Base-by-base conservation (phyloP, 2,329 filamentous ascomycete species). In the Fusarium robinianum region DNA sequence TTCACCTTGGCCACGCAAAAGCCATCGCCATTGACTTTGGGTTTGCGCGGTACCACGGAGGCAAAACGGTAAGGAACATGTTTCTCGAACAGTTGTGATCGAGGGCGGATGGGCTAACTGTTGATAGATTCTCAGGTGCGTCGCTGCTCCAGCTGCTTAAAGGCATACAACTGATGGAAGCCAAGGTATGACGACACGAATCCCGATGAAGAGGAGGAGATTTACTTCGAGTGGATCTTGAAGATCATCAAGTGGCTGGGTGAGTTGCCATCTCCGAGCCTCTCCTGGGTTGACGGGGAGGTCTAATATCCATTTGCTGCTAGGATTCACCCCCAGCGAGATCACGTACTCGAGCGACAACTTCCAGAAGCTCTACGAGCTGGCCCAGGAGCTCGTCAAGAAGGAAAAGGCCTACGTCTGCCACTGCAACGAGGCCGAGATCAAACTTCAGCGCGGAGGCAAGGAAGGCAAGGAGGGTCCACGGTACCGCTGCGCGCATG, bases 21-120 rank as follows among this genome's bases (percentile, higher is more conserved):
- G 92, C 94, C 15, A 96, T 97, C 67, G 87, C 90, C 1, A 83
- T 97, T 68, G 96, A 97, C 71, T 97, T 97, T 71, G 92, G 92
- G 6, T 97, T 96, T 66, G 92, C 94, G 10, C 83, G 81, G 63
- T 84, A 85, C 63, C 88, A 95, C 65, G 87, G 86, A 23, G 92
- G 92, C 46, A 75, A 84, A 50, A 68, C 63, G 32, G 63, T 66
- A 50, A 63, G 58, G 23, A 23, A 3, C 23, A 21, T 33, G 48
- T 29, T 14, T 10, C 32, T 5, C 15, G 12, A 14, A 11, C 7
- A 11, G 9, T 32, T 21, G 29, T 21, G 15, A 19, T 16, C 6
- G 31, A 25, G 25, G 26, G 34, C 25, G 27, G 23, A 25, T 24
- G 15, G 23, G 26, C 50, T 61, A 48, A 62, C 25, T 6, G 27